Evolutionary conservation across 306 rosid species (phyloP).

Genomic region (Gastrolobium villosum): DNA sequence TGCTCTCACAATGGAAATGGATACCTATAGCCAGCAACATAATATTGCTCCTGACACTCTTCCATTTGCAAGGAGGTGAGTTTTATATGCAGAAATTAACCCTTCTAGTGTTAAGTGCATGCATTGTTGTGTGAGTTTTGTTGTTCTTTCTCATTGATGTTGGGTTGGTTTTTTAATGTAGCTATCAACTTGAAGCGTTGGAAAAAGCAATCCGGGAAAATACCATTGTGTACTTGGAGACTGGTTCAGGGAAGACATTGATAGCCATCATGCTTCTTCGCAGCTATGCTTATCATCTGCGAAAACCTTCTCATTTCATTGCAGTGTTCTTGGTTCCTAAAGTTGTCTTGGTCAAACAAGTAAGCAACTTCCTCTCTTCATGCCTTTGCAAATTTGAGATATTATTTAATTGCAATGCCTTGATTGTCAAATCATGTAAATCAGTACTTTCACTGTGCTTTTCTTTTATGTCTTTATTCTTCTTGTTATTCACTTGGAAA

Average conservation of each 20-base stretch:
- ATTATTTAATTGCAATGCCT: background rate
- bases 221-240: conserved; percentile 82
- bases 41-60: conserved; percentile 51
- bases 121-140: background rate
- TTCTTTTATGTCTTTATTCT: background rate
- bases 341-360: conserved; percentile 88
- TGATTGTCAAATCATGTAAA: background rate
- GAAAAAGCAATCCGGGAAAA: conserved; percentile 68
- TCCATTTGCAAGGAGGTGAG: conserved; percentile 81
- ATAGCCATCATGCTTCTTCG: conserved; percentile 91
- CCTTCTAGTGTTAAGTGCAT: background rate
- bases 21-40: background rate
- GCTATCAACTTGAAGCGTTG: conserved; percentile 88
- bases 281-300: conserved; percentile 70
- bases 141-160: background rate
- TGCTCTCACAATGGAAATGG: conserved; percentile 41
- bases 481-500: conserved; percentile 16
- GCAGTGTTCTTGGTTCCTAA: conserved; percentile 87
- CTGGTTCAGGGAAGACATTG: conserved; percentile 94
- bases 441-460: background rate
- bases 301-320: conserved; percentile 70
- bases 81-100: background rate
- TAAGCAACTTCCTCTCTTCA: conserved; percentile 38
- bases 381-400: conserved; percentile 19
- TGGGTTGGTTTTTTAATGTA: conserved; percentile 44